These are phyloP conservation scores for Deuterostichococcus epilithicus DNA, from an alignment of 139 green algal genomes.

Conservation along the genomic window DNA sequence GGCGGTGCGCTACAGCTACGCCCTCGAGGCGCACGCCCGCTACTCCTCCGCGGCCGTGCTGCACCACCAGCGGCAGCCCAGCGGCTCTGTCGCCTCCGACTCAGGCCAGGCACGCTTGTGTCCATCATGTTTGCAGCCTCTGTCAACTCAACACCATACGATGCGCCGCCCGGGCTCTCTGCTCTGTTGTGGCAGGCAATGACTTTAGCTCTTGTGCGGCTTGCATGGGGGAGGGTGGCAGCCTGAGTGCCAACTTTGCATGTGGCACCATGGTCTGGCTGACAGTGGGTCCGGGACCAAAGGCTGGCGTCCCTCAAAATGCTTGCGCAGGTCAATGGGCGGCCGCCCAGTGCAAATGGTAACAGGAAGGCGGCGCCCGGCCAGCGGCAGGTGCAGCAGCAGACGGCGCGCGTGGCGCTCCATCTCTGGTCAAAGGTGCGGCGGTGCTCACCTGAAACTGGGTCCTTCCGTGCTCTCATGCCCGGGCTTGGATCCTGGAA, in stretches of 20 bases:
- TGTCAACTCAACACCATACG: neutral
- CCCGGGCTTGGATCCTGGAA: too few relatives aligned
- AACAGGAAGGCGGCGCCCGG: neutral
- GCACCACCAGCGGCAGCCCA: neutral
- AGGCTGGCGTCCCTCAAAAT: too few relatives aligned
- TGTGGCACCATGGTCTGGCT: too few relatives aligned
- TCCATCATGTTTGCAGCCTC: neutral
- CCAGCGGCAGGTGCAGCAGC: neutral
- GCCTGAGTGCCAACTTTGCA: too few relatives aligned
- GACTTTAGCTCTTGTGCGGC: too few relatives aligned
- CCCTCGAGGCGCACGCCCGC: conserved; percentile 23
- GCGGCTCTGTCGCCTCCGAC: neutral
- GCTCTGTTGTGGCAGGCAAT: neutral
- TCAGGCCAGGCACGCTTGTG: neutral
- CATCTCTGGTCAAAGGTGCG: neutral
- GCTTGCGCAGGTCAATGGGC: neutral
- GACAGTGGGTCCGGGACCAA: too few relatives aligned
- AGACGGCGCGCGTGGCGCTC: neutral
- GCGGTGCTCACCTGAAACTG: too few relatives aligned
- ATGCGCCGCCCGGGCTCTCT: neutral
- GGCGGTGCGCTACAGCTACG: conserved; percentile 40
- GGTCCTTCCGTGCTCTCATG: too few relatives aligned
- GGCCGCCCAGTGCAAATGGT: neutral
- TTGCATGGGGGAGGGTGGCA: too few relatives aligned
- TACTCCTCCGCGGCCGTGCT: conserved; percentile 4